Base-by-base conservation (phyloP, 1,284 basidiomycete species). In the Melampsora americana region DNA sequence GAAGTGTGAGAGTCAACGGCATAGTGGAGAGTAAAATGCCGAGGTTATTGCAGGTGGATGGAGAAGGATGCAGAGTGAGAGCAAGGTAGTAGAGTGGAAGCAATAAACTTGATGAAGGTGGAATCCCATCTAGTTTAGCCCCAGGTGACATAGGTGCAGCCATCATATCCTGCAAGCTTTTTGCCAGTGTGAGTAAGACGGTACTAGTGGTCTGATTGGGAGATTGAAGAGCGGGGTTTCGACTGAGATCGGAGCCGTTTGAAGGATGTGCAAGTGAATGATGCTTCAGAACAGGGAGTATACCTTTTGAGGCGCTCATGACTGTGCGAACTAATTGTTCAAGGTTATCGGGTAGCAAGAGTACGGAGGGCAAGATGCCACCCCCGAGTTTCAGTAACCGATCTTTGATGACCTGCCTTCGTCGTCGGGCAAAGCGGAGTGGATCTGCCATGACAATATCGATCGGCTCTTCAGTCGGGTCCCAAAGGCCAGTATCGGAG, bases 41-140 rank as follows among this genome's bases (percentile, higher is more conserved):
- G 26, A 88, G 84, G 77, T 89, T 88, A 80, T 89, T 89, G 82
- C 85, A 86, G 4, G 86, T 87, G 65, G 86, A 86, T 2, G 88
- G 85, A 3, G 86, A 85, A 1, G 87, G 86, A 78, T 84, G 84
- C 64, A 88, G 82, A 2, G 87, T 84, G 5, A 88, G 83, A 0
- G 88, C 86, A 62, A 88, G 82, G 79, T 89, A 89, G 79, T 88
- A 88, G 59, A 88, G 83, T 50, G 88, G 80, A 26, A 89, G 83
- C 48, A 86, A 81, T 26, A 88, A 79, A 7, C 86, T 86, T 30
- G 84, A 83, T 23, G 84, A 85, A 12, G 86, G 82, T 23, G 85
- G 85, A 59, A 87, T 83, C 5, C 83, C 82, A 44, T 78, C 79
- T 23, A 82, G 77, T 23, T 78, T 80, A 7, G 80, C 66, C n/a